Conservation (phyloP, 352 stramenopile species). For the Globisporangium parvum region DNA sequence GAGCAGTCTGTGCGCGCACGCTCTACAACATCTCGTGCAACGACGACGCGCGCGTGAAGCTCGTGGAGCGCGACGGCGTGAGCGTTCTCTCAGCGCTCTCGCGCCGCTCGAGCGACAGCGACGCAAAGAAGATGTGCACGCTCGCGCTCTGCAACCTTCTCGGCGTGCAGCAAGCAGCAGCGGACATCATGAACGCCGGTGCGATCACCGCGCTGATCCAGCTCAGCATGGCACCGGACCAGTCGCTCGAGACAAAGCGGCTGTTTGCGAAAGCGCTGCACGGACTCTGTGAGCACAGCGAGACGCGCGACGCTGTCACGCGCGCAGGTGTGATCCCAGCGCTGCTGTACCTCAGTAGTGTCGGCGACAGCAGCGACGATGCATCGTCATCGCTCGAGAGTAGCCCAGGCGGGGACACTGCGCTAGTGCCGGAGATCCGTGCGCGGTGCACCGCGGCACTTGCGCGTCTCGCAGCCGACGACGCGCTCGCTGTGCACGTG, state of each 20-base stretch:
- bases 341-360: conserved; percentile 43
- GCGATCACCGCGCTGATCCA: conserved; percentile 61
- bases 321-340: conserved; percentile 50
- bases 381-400: not conserved
- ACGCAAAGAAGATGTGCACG: conserved; percentile 74
- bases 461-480: conserved; percentile 50
- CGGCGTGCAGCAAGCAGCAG: conserved; percentile 61
- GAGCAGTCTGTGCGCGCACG: conserved; percentile 40
- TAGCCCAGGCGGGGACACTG: not conserved
- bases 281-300: conserved; percentile 49
- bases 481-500: conserved; percentile 24
- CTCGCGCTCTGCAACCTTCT: conserved; percentile 74
- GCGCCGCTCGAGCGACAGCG: conserved; percentile 17
- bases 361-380: conserved; percentile 5
- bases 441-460: conserved; percentile 59
- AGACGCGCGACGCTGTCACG: conserved; percentile 41
- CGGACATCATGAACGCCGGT: conserved; percentile 60
- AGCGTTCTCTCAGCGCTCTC: conserved; percentile 47
- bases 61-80: conserved; percentile 66
- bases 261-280: conserved; percentile 66
- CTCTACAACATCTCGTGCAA: conserved; percentile 72
- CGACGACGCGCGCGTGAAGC: conserved; percentile 54
- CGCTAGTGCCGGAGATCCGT: conserved; percentile 40
- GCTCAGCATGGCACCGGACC: conserved; percentile 40
- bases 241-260: conserved; percentile 42